phyloP scores from a whole-genome alignment of 2,329 filamentous ascomycete species.

The Rutstroemia sp. region DNA sequence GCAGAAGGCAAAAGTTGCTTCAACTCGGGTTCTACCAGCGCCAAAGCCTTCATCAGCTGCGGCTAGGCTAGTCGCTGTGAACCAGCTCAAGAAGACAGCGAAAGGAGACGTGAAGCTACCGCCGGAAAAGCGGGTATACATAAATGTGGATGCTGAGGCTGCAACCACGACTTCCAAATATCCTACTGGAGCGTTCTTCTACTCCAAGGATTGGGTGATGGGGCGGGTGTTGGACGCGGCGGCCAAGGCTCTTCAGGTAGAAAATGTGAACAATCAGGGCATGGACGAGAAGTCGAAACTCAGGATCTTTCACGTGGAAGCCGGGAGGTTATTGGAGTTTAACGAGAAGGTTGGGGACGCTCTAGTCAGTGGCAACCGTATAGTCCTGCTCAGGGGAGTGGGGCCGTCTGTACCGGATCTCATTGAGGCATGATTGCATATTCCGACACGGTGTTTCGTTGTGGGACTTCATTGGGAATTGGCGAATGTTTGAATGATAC shows the following conservation, averaged over 20 bases:
- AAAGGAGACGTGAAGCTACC: constrained; percentile 84
- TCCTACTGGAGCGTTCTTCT: constrained; percentile 75
- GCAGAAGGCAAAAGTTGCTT: constrained; percentile 50
- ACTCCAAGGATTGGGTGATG: constrained; percentile 80
- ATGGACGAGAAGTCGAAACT: constrained; percentile 71
- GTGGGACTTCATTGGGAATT: background rate
- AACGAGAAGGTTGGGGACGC: constrained; percentile 72
- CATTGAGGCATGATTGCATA: constrained; percentile 40
- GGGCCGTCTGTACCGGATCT: constrained; percentile 67
- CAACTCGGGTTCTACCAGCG: constrained; percentile 47
- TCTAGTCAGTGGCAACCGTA: constrained; percentile 76
- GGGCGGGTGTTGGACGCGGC: constrained; percentile 75
- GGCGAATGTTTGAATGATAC: constrained; percentile 6
- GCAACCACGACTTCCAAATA: constrained; percentile 78
- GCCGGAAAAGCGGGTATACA: constrained; percentile 77
- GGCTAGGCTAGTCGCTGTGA: constrained; percentile 60
- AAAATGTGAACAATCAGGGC: constrained; percentile 77
- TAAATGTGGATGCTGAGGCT: constrained; percentile 84
- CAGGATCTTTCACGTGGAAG: constrained; percentile 88
- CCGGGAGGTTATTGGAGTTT: constrained; percentile 78
- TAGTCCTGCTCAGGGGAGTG: constrained; percentile 81
- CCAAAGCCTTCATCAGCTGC: constrained; percentile 56
- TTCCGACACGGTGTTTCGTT: background rate
- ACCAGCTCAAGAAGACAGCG: constrained; percentile 74
- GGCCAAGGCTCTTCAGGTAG: constrained; percentile 67